These are phyloP conservation scores for Fonsecaea nubica DNA, from an alignment of 2,329 filamentous ascomycete genomes.

Conservation along the genomic window DNA sequence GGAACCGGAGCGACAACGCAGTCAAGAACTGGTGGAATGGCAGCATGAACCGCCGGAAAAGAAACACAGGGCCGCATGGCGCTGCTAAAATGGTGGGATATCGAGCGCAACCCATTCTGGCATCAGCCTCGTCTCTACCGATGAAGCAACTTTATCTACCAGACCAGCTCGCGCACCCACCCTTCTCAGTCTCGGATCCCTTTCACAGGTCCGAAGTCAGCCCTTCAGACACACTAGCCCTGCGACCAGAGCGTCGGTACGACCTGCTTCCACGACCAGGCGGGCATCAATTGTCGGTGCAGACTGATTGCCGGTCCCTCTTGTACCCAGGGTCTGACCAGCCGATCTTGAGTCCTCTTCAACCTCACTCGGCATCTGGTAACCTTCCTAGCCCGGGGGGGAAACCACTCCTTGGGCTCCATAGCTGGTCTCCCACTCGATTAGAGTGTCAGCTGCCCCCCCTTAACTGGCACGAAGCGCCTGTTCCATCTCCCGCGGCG, in stretches of 20 bases:
- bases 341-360: neutral
- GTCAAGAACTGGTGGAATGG: constrained; percentile 99
- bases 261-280: neutral
- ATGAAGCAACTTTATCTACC: constrained; percentile 16
- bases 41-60: constrained; percentile 73
- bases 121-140: constrained; percentile 16
- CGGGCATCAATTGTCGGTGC: neutral
- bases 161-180: neutral
- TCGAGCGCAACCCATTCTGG: constrained; percentile 35
- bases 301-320: constrained; percentile 1
- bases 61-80: constrained; percentile 29
- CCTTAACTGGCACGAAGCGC: constrained; percentile 56
- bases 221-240: constrained; percentile 4
- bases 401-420: neutral
- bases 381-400: neutral
- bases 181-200: constrained; percentile 9
- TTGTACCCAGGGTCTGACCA: constrained; percentile 5
- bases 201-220: constrained; percentile 12
- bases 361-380: constrained; percentile 2
- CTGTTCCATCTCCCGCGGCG: constrained; percentile 69
- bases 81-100: constrained; percentile 31
- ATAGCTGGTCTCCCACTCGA: constrained; percentile 13
- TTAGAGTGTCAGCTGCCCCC: constrained; percentile 27
- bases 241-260: constrained; percentile 14
- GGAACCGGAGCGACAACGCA: constrained; percentile 88